Evolutionary conservation across 331 rosid genomes (phyloP).

Genomic region (Quercus lobata): DNA sequence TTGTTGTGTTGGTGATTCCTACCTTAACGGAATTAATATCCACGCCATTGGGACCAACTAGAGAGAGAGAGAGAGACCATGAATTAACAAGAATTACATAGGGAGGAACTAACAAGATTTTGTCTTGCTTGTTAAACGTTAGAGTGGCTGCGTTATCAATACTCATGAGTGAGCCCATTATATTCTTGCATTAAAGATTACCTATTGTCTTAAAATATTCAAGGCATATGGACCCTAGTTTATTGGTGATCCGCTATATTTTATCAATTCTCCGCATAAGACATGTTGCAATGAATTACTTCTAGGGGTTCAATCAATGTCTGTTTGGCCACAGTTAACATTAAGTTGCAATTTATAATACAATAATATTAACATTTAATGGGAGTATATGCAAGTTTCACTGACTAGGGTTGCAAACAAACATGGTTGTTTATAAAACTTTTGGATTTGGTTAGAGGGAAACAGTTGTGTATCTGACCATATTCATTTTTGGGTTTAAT

Average conservation of each 20-base stretch:
- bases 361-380: too few species aligned
- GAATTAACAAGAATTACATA: not conserved
- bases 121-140: not conserved
- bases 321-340: too few species aligned
- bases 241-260: not conserved
- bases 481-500: too few species aligned
- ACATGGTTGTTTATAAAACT: too few species aligned
- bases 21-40: too few species aligned
- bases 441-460: too few species aligned
- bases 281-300: not conserved
- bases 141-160: not conserved
- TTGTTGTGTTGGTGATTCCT: too few species aligned
- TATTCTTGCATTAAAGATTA: not conserved
- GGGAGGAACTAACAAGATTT: not conserved
- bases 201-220: not conserved
- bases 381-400: too few species aligned
- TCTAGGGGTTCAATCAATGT: not conserved
- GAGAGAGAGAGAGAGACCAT: not conserved
- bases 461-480: too few species aligned
- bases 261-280: not conserved
- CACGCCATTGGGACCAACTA: too few species aligned
- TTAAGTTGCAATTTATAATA: too few species aligned
- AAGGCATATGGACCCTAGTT: not conserved
- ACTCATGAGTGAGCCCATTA: not conserved
- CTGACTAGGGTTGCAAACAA: too few species aligned